phyloP scores from a whole-genome alignment of 2,329 filamentous ascomycete genomes.

The Xylariaceae sp. region DNA sequence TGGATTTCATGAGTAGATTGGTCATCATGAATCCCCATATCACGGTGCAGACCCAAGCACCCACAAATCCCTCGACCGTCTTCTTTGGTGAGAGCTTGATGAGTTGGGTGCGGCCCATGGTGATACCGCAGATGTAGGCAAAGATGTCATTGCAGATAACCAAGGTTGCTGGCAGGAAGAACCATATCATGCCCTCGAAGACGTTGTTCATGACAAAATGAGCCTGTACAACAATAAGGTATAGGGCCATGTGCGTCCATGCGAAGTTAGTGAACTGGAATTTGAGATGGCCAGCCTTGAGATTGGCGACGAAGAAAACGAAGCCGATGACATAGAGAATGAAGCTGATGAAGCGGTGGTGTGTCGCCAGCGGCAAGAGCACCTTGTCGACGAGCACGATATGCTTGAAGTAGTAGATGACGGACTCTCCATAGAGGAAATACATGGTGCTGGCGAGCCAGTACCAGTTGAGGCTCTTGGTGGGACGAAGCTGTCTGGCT shows the following conservation, averaged over 20 bases:
- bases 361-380: constrained; percentile 86
- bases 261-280: constrained; percentile 99
- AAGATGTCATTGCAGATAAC: constrained; percentile 99
- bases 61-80: constrained; percentile 96
- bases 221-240: constrained; percentile 94
- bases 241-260: constrained; percentile 99
- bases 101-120: constrained; percentile 91
- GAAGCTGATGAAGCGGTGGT: constrained; percentile 98
- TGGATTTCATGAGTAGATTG: constrained; percentile 81
- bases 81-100: constrained; percentile 99
- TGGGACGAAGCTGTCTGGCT: constrained; percentile 86
- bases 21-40: constrained; percentile 80
- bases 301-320: constrained; percentile 93
- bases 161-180: constrained; percentile 90
- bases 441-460: constrained; percentile 99
- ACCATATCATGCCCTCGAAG: constrained; percentile 99
- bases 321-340: constrained; percentile 98
- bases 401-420: constrained; percentile 99
- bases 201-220: constrained; percentile 99
- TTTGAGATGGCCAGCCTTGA: constrained; percentile 93
- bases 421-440: constrained; percentile 96
- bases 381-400: constrained; percentile 94
- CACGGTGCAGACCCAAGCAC: constrained; percentile 93
- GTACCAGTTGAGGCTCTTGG: constrained; percentile 98
- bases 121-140: constrained; percentile 95